Base-by-base conservation (phyloP, 352 stramenopile genomes). In the Lagenidium giganteum region DNA sequence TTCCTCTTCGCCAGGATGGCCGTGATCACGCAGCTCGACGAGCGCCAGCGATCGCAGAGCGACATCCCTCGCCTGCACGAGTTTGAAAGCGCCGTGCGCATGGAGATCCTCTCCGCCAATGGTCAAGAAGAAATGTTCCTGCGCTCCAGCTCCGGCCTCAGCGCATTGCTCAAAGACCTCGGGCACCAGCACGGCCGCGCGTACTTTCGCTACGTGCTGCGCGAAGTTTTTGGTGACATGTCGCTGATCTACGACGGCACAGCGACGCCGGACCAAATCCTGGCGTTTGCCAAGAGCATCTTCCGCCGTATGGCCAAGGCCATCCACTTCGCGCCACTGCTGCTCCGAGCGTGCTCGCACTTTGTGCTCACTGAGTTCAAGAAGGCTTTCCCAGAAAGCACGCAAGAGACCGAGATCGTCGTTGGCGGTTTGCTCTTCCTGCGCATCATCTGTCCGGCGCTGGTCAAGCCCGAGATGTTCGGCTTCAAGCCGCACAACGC, bases 391-490 rank as follows among this genome's bases (percentile, higher is more conserved):
- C 77, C 77, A 7, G 35, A 67, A 22, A 84, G 72, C 53, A 72
- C 64, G 22, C 64, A 82, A 29, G 53, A 79, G 31, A 65, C 60
- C 17, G 70, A 58, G 12, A 88, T 93, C 46, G 81, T 90, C 8
- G 76, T 93, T 23, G 81, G 81, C 24, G 75, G 75, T 13, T 54
- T 85, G 20, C 54, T 93, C 11, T 84, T 93, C 47, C 61, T 93
- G 30, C 68, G 81, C 29, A 79, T 90, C 51, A 30, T 93, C 16
- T 86, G 73, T 24, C 81, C 81, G 1, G 71, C 81, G 17, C 65
- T 93, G 24, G 67, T 93, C 61, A 93, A 93, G 60, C 81, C 81
- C 13, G 76, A 90, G 47, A 60, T 85, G 34, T 79, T 93, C 25
- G 81, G 81, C 37, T 93, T 89, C 45, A 47, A 66, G 26, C 55